phyloP scores from a whole-genome alignment of 225 moss, liverwort and hornwort genomes.

The Ulota crispa region DNA sequence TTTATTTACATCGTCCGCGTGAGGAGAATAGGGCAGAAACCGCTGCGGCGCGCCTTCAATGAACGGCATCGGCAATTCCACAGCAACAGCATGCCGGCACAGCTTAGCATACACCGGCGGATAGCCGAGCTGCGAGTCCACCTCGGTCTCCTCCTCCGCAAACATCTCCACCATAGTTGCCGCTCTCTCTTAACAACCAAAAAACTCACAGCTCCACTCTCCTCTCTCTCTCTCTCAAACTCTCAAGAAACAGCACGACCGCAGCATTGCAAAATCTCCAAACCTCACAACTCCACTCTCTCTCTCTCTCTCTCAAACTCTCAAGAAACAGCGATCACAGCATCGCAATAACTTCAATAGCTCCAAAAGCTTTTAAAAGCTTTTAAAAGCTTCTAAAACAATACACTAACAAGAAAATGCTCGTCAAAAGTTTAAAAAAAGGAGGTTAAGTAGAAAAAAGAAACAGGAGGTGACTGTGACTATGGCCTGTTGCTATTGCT shows the following conservation, averaged over 20 bases:
- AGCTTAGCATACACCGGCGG: conserved; percentile 56
- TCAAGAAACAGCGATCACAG: not conserved
- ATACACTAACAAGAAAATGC: not conserved
- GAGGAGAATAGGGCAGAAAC: conserved; percentile 60
- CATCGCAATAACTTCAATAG: not conserved
- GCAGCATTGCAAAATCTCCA: not conserved
- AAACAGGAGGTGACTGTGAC: too few relatives aligned
- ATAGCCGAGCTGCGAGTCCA: conserved; percentile 57
- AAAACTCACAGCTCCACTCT: not conserved
- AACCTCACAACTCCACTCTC: not conserved
- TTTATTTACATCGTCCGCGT: conserved; percentile 43
- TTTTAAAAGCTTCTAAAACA: too few relatives aligned
- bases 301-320: not conserved
- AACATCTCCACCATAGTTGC: conserved; percentile 34
- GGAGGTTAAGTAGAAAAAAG: too few relatives aligned
- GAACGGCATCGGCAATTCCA: conserved; percentile 51
- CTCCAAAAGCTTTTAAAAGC: too few relatives aligned
- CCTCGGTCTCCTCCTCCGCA: conserved; percentile 38
- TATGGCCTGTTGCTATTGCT: too few relatives aligned
- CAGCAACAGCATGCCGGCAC: conserved; percentile 42
- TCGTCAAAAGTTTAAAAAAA: too few relatives aligned
- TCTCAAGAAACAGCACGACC: not conserved
- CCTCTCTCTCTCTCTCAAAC: not conserved
- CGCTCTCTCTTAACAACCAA: too few relatives aligned
- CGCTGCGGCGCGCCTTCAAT: conserved; percentile 58